phyloP scores from a whole-genome alignment of 495 filamentous ascomycete species.

The Podospora conica region DNA sequence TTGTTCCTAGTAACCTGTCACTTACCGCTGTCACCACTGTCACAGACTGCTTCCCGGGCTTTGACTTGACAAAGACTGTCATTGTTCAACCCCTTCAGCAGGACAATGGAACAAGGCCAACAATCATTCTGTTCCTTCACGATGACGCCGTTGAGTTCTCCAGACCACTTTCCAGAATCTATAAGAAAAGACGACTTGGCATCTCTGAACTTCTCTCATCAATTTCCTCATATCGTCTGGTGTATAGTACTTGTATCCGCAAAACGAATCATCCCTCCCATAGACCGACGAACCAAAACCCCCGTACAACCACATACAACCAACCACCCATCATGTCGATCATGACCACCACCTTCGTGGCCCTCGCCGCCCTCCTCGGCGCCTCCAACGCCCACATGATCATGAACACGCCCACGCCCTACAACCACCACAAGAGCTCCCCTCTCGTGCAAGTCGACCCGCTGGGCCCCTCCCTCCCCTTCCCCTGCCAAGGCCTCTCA shows the following conservation, averaged over 20 bases:
- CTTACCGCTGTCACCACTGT: neutral
- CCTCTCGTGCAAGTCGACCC: constrained; percentile 19
- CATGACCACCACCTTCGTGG: neutral
- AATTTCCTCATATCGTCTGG: no score
- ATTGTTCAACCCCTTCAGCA: neutral
- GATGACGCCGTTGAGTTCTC: neutral
- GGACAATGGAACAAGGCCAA: neutral
- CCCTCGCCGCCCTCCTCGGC: constrained; percentile 9
- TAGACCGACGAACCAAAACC: no score
- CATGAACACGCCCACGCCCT: constrained; percentile 32
- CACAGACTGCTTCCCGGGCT: neutral
- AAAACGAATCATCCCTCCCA: neutral
- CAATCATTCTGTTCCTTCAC: neutral
- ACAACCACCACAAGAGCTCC: constrained; percentile 26
- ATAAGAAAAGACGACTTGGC: neutral
- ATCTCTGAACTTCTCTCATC: neutral
- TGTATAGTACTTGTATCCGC: no score
- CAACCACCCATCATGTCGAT: neutral
- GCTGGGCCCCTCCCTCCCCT: constrained; percentile 58
- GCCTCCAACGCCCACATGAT: constrained; percentile 17
- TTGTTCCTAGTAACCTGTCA: neutral
- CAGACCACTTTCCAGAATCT: neutral
- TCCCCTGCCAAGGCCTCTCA: constrained; percentile 62
- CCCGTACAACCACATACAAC: neutral
- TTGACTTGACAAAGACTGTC: neutral